Evolutionary conservation across 805 yeast species (phyloP), one percentile per base, ranked within the genome.

Genomic region (Suhomyces sp.): DNA sequence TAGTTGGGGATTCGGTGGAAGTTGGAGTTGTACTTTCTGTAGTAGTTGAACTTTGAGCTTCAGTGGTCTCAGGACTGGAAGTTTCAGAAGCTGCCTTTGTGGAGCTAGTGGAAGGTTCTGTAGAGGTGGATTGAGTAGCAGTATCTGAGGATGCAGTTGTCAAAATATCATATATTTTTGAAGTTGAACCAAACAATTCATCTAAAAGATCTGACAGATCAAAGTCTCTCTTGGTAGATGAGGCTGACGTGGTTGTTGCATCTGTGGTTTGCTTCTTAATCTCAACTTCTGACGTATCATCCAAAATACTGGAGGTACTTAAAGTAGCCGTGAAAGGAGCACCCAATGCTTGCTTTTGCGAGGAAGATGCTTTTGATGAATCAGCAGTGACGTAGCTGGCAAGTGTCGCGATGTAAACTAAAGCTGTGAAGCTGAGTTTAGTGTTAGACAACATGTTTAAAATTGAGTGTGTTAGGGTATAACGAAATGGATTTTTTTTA

Each of bases 371-470:
- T 9, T 17, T 13, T 38, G 17, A 38, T 38, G 46, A 24, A 6
- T 13, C 46, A 13, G 55, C 49, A 19, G 50, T 19, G 44, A 41
- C 50, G 13, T 31, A 35, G 19, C 31, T 41, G 13, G 38, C 50
- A 31, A 27, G 48, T 33, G 51, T 26, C 17, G 50, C 48, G 7
- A 48, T 40, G 15, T 23, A 53, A n/a, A 54, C 26, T 2, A 54
- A 47, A 8, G 56, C 24, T 22, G 50, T 53, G 36, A 50, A 33
- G 38, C 36, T 51, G n/a, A 57, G 47, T 38, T 53, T 53, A 40
- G 46, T 22, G 40, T 46, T 38, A 44, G 44, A 19, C 48, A 52
- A 44, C 54, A 48, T 54, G 24, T 38, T 31, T 24, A 6, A 13
- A 10, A 19, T n/a, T 15, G 47, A 13, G 29, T 15, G 29, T 55